These are phyloP conservation scores for Mortierella sp. DNA, from an alignment of 371 early-diverging fungal species.

Conservation along the genomic window DNA sequence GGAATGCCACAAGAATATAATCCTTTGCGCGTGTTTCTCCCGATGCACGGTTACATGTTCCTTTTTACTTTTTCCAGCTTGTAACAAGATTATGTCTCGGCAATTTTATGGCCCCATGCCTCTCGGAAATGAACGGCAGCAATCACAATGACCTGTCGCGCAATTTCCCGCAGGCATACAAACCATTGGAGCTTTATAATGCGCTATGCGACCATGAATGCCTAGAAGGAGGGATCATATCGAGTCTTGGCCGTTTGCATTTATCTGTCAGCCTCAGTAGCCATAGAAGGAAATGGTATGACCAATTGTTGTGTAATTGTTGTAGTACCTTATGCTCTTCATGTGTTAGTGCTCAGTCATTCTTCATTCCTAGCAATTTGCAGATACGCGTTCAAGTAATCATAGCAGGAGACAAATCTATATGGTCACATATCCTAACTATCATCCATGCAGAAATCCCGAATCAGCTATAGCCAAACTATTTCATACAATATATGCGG, in stretches of 20 bases:
- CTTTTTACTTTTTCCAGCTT: too few species aligned
- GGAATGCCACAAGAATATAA: background rate
- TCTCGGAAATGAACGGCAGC: conserved; percentile 4
- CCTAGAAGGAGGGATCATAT: too few species aligned
- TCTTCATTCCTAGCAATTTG: too few species aligned
- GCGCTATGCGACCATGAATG: too few species aligned
- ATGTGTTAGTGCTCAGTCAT: background rate
- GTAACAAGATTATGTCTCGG: too few species aligned
- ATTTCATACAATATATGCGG: background rate
- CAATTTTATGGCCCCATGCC: background rate
- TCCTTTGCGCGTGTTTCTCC: background rate
- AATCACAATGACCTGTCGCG: background rate
- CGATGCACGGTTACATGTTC: background rate
- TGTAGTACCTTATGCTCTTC: background rate
- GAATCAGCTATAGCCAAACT: background rate
- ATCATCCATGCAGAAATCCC: background rate
- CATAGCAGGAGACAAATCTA: too few species aligned
- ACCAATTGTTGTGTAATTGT: background rate
- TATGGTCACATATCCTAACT: background rate
- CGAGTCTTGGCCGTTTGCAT: too few species aligned
- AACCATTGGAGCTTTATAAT: background rate
- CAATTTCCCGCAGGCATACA: background rate
- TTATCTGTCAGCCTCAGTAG: background rate
- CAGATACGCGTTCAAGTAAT: too few species aligned
- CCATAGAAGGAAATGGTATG: background rate